A percentile compares a stretch with the other conserved stretches of the same genome.
Conservation (phyloP, 305 asterid genomes). For the Nicotiana rustica region DNA sequence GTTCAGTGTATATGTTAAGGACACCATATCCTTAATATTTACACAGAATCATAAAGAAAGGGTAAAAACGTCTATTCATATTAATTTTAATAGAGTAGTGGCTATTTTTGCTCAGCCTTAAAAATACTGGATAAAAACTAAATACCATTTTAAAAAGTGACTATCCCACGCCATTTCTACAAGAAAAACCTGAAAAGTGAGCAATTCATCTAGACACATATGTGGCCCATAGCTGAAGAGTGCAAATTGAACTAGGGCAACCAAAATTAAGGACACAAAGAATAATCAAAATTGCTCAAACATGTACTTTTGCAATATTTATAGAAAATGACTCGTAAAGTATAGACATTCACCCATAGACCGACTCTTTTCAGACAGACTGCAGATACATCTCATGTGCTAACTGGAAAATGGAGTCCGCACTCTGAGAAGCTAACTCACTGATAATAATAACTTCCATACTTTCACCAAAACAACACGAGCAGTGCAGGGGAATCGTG, state of each 20-base stretch:
- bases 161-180: no score
- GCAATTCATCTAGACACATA: background rate
- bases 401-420: constrained; percentile 26
- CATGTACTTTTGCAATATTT: constrained; percentile 17
- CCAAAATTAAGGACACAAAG: background rate
- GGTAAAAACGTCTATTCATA: no score
- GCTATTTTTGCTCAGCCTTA: no score
- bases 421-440: constrained; percentile 26
- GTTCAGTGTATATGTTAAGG: no score
- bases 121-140: no score
- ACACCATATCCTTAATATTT: no score
- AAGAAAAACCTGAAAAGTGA: background rate
- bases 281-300: constrained; percentile 25
- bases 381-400: constrained; percentile 28
- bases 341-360: constrained; percentile 28
- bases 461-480: constrained; percentile 17
- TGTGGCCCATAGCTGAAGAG: background rate
- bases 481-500: constrained; percentile 30
- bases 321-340: constrained; percentile 30
- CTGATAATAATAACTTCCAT: constrained; percentile 9
- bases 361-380: constrained; percentile 11
- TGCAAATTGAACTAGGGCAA: background rate
- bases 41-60: no score
- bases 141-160: no score
- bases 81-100: no score